These are phyloP conservation scores for Fusarium mexicanum DNA, from an alignment of 2,329 filamentous ascomycete genomes.

Conservation along the genomic window DNA sequence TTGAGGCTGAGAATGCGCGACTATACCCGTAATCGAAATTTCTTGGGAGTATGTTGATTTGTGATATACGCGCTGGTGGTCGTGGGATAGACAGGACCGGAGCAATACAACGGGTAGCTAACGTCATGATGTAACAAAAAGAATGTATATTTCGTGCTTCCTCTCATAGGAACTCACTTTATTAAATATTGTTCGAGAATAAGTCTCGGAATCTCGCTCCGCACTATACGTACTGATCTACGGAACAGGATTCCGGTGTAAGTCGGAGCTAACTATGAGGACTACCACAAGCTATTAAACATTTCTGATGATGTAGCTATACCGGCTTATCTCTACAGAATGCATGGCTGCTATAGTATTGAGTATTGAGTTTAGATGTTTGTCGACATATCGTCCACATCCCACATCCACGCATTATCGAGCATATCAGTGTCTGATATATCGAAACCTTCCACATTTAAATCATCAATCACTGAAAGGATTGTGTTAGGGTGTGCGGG, in stretches of 20 bases:
- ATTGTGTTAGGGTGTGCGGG: constrained; percentile 17
- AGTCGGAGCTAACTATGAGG: background rate
- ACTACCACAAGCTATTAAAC: background rate
- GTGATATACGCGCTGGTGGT: background rate
- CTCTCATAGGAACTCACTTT: background rate
- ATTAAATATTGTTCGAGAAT: background rate
- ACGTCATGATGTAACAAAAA: background rate
- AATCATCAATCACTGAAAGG: constrained; percentile 29
- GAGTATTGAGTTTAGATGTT: background rate
- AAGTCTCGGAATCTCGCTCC: constrained; percentile 10
- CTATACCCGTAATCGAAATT: background rate
- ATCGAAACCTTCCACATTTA: constrained; percentile 7
- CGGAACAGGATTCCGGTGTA: constrained; percentile 13
- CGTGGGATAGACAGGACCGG: background rate
- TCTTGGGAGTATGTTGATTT: background rate
- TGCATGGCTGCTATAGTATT: background rate
- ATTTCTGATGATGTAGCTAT: background rate
- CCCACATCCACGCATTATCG: constrained; percentile 29
- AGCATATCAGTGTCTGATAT: constrained; percentile 16
- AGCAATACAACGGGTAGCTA: background rate
- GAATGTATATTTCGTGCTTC: background rate
- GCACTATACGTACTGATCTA: background rate
- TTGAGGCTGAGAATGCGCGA: background rate
- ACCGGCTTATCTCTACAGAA: background rate
- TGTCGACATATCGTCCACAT: constrained; percentile 4